These are phyloP conservation scores for Apocynum venetum DNA, from an alignment of 257 asterid genomes.

Conservation along the genomic window DNA sequence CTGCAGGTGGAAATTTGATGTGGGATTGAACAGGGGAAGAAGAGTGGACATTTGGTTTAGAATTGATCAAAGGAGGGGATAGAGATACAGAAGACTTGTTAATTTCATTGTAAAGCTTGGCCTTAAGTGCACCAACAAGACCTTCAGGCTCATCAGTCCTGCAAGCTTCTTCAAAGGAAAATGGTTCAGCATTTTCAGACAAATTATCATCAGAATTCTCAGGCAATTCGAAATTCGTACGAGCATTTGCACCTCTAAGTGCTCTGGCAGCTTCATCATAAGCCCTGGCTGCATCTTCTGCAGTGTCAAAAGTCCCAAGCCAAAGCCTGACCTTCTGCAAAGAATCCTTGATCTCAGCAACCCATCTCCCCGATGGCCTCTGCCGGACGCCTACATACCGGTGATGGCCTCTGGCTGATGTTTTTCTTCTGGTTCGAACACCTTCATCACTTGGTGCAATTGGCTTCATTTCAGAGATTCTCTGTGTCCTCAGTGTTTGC, in stretches of 20 bases:
- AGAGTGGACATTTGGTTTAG: constrained; percentile 15
- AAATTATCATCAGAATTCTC: constrained; percentile 25
- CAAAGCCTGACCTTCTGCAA: constrained; percentile 72
- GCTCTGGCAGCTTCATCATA: constrained; percentile 77
- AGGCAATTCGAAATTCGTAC: constrained; percentile 70
- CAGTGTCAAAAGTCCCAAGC: constrained; percentile 82
- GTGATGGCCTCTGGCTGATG: constrained; percentile 69
- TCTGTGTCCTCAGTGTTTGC: constrained; percentile 11
- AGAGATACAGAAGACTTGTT: constrained; percentile 19
- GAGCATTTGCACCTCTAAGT: constrained; percentile 58
- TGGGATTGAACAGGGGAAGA: background rate
- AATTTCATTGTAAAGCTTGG: constrained; percentile 38
- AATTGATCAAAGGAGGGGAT: background rate
- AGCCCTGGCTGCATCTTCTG: constrained; percentile 81
- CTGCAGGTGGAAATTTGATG: background rate
- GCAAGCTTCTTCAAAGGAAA: constrained; percentile 71
- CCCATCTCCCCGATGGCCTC: constrained; percentile 88
- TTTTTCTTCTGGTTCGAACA: constrained; percentile 33
- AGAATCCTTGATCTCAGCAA: constrained; percentile 84
- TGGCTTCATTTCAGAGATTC: constrained; percentile 32
- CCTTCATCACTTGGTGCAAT: constrained; percentile 27
- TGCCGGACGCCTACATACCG: constrained; percentile 76
- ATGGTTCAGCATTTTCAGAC: constrained; percentile 36
- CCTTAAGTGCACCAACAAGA: constrained; percentile 64
- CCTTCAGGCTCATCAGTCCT: constrained; percentile 57